Conservation (phyloP, 1,284 basidiomycete genomes). For the Ceratobasidium papillatum region DNA sequence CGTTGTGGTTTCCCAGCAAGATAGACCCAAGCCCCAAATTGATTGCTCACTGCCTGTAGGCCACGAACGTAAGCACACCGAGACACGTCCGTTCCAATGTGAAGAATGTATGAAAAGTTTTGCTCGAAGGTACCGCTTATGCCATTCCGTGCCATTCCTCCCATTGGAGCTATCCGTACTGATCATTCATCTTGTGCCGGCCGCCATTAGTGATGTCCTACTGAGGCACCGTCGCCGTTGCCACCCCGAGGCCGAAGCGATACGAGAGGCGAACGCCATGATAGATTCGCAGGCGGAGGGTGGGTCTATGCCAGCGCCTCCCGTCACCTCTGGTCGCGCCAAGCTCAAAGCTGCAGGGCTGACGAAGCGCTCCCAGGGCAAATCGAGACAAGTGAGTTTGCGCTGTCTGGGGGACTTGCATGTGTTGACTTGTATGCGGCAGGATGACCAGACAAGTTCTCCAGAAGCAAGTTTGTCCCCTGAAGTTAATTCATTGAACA, state of each 20-base stretch:
- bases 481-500: conserved; percentile 11
- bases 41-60: conserved; percentile 11
- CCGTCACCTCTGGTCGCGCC: conserved; percentile 30
- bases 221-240: conserved; percentile 45
- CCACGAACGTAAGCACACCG: conserved; percentile 43
- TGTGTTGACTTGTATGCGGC: conserved; percentile 21
- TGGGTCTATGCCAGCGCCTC: neutral
- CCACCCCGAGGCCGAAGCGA: conserved; percentile 43
- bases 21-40: neutral
- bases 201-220: conserved; percentile 44
- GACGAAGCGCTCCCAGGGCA: conserved; percentile 21
- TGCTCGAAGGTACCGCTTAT: conserved; percentile 43
- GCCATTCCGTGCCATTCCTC: neutral
- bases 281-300: conserved; percentile 31
- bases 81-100: conserved; percentile 46
- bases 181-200: neutral
- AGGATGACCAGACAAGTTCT: conserved; percentile 6
- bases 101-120: conserved; percentile 45
- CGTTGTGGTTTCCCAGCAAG: neutral
- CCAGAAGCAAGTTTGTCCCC: conserved; percentile 13
- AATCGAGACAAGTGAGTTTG: conserved; percentile 28
- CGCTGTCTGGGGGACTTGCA: neutral
- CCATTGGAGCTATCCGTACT: neutral
- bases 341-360: conserved; percentile 35
- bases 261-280: conserved; percentile 40